Base-by-base conservation (phyloP, 1,139 yeast species). In the Nakaseomyces delphensis region DNA sequence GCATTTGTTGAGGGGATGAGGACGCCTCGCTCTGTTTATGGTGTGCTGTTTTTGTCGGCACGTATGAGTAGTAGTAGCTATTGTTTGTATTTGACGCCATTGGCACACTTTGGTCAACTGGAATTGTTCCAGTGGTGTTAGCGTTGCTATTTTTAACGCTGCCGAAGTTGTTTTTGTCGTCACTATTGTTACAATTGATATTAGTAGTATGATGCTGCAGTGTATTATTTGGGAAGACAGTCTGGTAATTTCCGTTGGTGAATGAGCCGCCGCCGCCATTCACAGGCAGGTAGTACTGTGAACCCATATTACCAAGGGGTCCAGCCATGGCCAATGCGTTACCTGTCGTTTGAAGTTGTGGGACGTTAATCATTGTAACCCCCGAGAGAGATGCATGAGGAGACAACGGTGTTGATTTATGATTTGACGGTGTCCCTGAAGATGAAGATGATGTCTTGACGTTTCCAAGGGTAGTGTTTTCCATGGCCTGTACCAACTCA, bases 401-500 rank as follows among this genome's bases (percentile, higher is more conserved):
- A 3, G 25, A 20, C 27, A 20, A n/a, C 6, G 37, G 37, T 8
- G 37, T 20, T 13, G 13, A n/a, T 6, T 33, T 33, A 13, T 33
- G 37, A 31, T 14, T 31, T 3, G 37, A 33, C 8, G 37, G 21
- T 1, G 25, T 4, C 7, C 31, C 23, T 11, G 23, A n/a, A n/a
- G n/a, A 19, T 10, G 21, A 5, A 10, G 36, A 33, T 3, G 39
- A 36, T 5, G 39, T 15, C 35, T 42, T 44, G 25, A 38, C 35
- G 38, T 45, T 47, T 3, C 85, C 85, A 24, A 78, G 63, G 1
- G 78, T 68, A 45, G 77, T 68, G 53, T 78, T 76, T 60, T 79
- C 70, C 48, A 77, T 68, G 13, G 84, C 74, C 57, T 68, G 64
- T 71, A 79, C 69, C 38, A 86, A 68, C 31, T 74, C 76, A 14